A percentile compares a stretch with the other conserved stretches of the same genome.
Conservation (phyloP, 2,329 filamentous ascomycete genomes). For the Hirsutella rhossiliensis region DNA sequence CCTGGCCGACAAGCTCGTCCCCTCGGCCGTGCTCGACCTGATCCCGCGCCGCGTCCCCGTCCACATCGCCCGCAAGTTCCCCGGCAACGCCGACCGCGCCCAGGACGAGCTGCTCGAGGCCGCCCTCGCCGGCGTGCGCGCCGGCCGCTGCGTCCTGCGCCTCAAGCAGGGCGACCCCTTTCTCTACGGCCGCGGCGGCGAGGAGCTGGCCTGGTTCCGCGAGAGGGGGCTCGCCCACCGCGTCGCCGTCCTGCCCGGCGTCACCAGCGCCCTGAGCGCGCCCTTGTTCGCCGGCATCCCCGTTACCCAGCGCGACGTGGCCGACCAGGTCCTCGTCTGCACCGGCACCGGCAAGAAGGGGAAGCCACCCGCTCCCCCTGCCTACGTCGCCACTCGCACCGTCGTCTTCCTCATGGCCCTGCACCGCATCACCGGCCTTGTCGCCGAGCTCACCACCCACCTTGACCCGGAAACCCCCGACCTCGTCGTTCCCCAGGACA, state of each 20-base stretch:
- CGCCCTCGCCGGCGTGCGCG: conserved; percentile 53
- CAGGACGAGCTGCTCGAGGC: conserved; percentile 79
- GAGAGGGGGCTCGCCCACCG: conserved; percentile 52
- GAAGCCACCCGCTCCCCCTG: conserved; percentile 66
- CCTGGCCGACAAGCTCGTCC: conserved; percentile 77
- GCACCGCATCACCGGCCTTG: conserved; percentile 66
- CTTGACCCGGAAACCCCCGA: conserved; percentile 14
- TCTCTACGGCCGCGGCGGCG: conserved; percentile 87
- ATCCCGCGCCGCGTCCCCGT: conserved; percentile 83
- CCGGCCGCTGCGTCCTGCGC: conserved; percentile 70
- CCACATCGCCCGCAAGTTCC: conserved; percentile 92
- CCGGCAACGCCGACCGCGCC: conserved; percentile 87
- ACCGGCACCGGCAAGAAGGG: conserved; percentile 93
- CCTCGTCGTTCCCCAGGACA: conserved; percentile 4
- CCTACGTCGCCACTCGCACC: conserved; percentile 64
- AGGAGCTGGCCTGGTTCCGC: conserved; percentile 80
- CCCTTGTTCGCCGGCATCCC: conserved; percentile 84
- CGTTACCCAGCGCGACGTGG: conserved; percentile 75
- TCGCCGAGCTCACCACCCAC: conserved; percentile 53
- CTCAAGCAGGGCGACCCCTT: conserved; percentile 97
- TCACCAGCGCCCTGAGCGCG: conserved; percentile 78
- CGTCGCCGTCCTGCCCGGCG: conserved; percentile 68
- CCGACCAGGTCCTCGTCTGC: conserved; percentile 91
- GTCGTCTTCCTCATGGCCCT: conserved; percentile 93
- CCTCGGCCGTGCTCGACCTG: conserved; percentile 73